Evolutionary conservation across 2,329 filamentous ascomycete species (phyloP), one percentile per base, ranked within the genome.

Genomic region (Ascomycota sp.): DNA sequence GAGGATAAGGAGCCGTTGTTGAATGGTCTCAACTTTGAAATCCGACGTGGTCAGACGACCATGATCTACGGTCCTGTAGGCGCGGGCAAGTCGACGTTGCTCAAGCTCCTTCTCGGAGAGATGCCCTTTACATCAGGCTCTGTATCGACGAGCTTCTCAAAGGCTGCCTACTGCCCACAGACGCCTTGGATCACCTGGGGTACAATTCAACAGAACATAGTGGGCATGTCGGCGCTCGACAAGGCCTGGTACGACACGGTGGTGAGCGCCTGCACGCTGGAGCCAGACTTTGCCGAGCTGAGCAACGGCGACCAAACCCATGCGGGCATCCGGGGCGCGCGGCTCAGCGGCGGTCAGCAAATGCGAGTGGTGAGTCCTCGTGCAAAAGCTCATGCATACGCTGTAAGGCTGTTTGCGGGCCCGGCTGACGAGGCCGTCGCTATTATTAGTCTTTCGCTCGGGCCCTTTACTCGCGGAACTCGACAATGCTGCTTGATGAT

Each of bases 401-500:
- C n/a, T 3, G 7, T 9, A 12, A 13, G 3, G 16, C 12, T 27
- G 7, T 32, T 7, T 12, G 24, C 31, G 25, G 25, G 25, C 25
- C 21, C 16, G 5, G 21, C n/a, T 24, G 8, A 31, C 25, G 3
- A 30, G n/a, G 7, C 16, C n/a, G 16, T 26, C 16, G 16, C 16
- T 21, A 21, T 21, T 21, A 21, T 9, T 12, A 42, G 43, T 39
- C 43, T 6, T 37, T 48, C 3, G 47, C 46, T 5, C 41, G 47
- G 7, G 45, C 47, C 5, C 30, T 47, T 1, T 49, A 44, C 27
- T 44, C 42, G 0, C 35, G 40, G n/a, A 40, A 40, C 9, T 27
- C 36, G 2, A 36, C 52, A 7, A 34, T 52, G 2, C 38, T 54
- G 6, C 38, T 54, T 1, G 52, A 54, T 25, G 52, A 54, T 27